Evolutionary conservation across 2,329 filamentous ascomycete genomes (phyloP), one percentile per base, ranked within the genome.

Genomic region (Penicillium sp.): DNA sequence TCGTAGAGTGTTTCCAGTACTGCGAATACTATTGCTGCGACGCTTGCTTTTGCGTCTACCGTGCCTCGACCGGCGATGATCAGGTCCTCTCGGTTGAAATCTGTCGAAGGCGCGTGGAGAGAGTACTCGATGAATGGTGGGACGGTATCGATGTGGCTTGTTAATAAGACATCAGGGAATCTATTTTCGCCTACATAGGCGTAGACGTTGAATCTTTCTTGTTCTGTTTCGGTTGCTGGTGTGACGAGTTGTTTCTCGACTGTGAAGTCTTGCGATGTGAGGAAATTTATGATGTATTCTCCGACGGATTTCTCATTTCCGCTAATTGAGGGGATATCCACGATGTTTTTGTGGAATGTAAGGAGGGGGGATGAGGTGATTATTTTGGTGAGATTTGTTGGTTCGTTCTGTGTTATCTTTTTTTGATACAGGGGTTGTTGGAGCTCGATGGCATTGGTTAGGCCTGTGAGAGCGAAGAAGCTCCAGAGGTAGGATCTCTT

Each of bases 111-210:
- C 37, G 79, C 75, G 21, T 81, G 77, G 11, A 87, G 81, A 19
- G 70, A 72, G 64, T 80, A 79, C 2, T 75, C 72, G 53, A 77
- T 77, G 59, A 71, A 77, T 3, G 77, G 77, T 1, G 77, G 77
- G 27, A 84, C 85, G 3, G 83, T 86, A 67, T 96, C 92, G 65
- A 96, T 93, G 71, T 96, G 92, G 54, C 87, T 91, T 1, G 86
- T 87, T 21, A 78, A 59, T 27, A 77, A 68, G 24, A 78, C 69
- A 29, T 56, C 31, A 6, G 44, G 51, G 26, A 49, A 53, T 10
- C 55, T 55, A 14, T 52, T 48, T 1, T 55, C 53, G 10, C 62
- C 53, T 3, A 67, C 63, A 39, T 69, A 92, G 2, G 92, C 91
- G 37, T 93, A 78, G 39, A 96, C 79, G 68, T 96, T 96, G 79